Conservation (phyloP, 495 filamentous ascomycete species). For the Pyronema domesticum region DNA sequence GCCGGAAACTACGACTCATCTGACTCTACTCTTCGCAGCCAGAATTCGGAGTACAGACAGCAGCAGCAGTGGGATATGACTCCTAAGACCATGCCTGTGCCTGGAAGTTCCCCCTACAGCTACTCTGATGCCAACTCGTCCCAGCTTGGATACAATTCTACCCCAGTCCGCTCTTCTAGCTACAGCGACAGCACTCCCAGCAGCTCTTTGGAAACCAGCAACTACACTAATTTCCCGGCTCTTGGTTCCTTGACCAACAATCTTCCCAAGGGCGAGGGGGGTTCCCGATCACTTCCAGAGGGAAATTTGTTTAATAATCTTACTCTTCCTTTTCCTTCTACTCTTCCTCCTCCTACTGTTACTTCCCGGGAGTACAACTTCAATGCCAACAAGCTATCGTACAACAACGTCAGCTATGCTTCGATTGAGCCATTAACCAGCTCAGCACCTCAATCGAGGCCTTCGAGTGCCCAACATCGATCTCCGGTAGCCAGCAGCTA, state of each 20-base stretch:
- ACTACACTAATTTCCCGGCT: slow-evolving; percentile 15
- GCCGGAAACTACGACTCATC: neutral
- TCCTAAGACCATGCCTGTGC: neutral
- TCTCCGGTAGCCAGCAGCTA: neutral
- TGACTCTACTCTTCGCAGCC: slow-evolving; percentile 2
- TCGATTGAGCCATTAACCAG: neutral
- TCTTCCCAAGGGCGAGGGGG: slow-evolving; percentile 15
- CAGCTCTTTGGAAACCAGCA: slow-evolving; percentile 7
- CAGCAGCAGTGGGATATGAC: neutral
- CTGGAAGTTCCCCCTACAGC: slow-evolving; percentile 3
- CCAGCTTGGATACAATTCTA: slow-evolving; percentile 16
- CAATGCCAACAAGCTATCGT: neutral
- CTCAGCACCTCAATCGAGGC: neutral
- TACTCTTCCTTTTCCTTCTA: neutral
- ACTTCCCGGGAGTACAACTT: neutral
- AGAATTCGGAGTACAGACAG: neutral
- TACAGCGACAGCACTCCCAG: neutral
- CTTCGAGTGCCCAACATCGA: neutral
- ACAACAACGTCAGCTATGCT: neutral
- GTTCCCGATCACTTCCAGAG: neutral
- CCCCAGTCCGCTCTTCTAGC: neutral
- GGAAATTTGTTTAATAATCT: neutral
- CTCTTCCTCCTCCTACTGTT: neutral
- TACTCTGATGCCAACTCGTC: slow-evolving; percentile 3
- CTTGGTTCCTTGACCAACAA: slow-evolving; percentile 15